A percentile compares a stretch with the other conserved stretches of the same genome.
These are phyloP conservation scores for Naumovozyma baii DNA, from an alignment of 805 yeast species.

Conservation along the genomic window DNA sequence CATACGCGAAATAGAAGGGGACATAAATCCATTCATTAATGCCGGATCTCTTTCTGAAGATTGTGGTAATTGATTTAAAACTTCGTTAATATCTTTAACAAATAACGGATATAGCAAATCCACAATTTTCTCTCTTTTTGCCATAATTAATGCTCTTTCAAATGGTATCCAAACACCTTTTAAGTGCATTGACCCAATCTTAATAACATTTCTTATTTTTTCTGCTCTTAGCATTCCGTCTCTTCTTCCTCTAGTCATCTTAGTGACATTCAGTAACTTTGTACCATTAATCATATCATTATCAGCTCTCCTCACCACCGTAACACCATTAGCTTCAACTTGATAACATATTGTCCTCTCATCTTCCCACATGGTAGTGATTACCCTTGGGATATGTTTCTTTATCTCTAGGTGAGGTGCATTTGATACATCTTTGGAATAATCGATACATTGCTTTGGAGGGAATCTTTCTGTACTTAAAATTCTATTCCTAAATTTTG, in stretches of 20 bases:
- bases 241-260: slow-evolving; percentile 79
- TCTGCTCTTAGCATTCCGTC: slow-evolving; percentile 77
- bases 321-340: slow-evolving; percentile 72
- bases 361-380: slow-evolving; percentile 88
- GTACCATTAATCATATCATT: slow-evolving; percentile 83
- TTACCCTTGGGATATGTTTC: slow-evolving; percentile 39
- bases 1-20: neutral
- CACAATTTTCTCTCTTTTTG: slow-evolving; percentile 66
- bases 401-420: neutral
- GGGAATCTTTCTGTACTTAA: neutral
- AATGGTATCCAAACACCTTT: slow-evolving; percentile 90
- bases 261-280: slow-evolving; percentile 71
- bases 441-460: neutral
- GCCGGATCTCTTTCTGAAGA: slow-evolving; percentile 1
- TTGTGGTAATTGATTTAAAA: slow-evolving; percentile 27
- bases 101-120: slow-evolving; percentile 59
- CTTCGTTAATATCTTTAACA: slow-evolving; percentile 59
- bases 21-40: neutral
- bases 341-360: slow-evolving; percentile 78
- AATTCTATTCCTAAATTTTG: neutral
- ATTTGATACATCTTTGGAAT: neutral
- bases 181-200: slow-evolving; percentile 78
- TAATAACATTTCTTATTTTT: slow-evolving; percentile 68
- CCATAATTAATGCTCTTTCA: slow-evolving; percentile 73
- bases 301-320: slow-evolving; percentile 77